Base-by-base conservation (phyloP, 1,139 yeast species). In the Candida albicans region DNA sequence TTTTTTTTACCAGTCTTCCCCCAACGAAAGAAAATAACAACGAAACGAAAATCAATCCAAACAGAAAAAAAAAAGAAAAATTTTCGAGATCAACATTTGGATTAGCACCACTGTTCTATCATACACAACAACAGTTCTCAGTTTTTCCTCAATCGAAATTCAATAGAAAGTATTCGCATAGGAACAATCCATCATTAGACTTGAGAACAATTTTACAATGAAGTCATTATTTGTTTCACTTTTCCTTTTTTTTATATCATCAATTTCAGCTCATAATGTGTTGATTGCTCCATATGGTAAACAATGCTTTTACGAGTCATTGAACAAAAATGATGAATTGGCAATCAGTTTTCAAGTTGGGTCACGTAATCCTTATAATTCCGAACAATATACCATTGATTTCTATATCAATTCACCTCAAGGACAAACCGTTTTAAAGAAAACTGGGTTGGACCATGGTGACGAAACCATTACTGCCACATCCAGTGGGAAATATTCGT, bases 301-400 rank as follows among this genome's bases (percentile, higher is more conserved):
- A 60, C 86, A 87, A 62, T 93, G 99, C 67, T 93, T 89, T 68
- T 88, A 77, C 59, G 99, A 93, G 64, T 77, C 77, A 46, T 77
- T 93, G 68, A 87, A 83, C 62, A 75, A 75, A 55, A 87, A 88
- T 54, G 99, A 93, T 67, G 91, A 87, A 65, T 73, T 93, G 57
- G 87, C 96, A 22, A 84, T 93, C 49, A 79, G 90, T 42, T 93
- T 86, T 79, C 99, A 93, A 70, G 95, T 88, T 39, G 98, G 98
- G 50, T 89, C 93, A 58, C 81, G 97, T 67, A 85, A 88, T 59
- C 86, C 91, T 38, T 74, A 75, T 52, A 81, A 91, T 43, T 77
- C 87, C 34, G 88, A 84, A 52, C 96, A 90, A 65, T 74, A 83
- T 52, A 78, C 70, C 28, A 84, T 89, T 48, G 96, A 90, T 62